Base-by-base conservation (phyloP, 768 basidiomycete genomes). In the Collybiopsis confluens region DNA sequence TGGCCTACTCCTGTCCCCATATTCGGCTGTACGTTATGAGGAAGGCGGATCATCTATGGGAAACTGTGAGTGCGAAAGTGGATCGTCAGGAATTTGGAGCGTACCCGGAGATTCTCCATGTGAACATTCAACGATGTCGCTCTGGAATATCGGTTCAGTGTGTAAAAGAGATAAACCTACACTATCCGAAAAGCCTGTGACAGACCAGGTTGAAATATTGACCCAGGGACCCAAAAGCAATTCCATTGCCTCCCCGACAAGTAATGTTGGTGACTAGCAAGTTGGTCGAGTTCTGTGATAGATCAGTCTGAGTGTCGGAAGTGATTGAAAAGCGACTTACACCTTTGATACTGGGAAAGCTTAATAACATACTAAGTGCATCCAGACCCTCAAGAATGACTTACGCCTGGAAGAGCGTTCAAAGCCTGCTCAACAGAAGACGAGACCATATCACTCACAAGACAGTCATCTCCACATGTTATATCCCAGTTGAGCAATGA, bases 381-480 rank as follows among this genome's bases (percentile, higher is more conserved):
- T 18, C 23, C 16, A 16, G n/a, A n/a, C n/a, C 5, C 9, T 43
- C 41, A 43, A 24, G 23, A 20, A 43, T 16, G 9, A 43, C 23
- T 43, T 16, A 20, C 41, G 41, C n/a, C n/a, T 43, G 41, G n/a
- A 24, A 16, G n/a, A 16, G 23, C n/a, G 9, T 9, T 18, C 6
- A 6, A 20, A 33, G 30, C 13, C 6, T 5, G 30, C 5, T 13
- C 5, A 13, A 13, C 6, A 33, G 30, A 33, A 33, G 30, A 5
- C 5, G 13, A 33, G 5, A 5, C 30, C 6, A 33, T 33, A 6
- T 33, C 13, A 33, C 30, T 33, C 20, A 33, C 81, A n/a, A 83
- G 64, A 54, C 82, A 84, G 58, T 83, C 82, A 59, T 83, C 83
- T 16, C 82, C 81, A 51, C 75, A 79, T n/a, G 81, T 83, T 16